Percentiles rank a stretch among this genome's conserved stretches.
Conservation (phyloP, 2,329 filamentous ascomycete species). For the Blastomyces gilchristii region DNA sequence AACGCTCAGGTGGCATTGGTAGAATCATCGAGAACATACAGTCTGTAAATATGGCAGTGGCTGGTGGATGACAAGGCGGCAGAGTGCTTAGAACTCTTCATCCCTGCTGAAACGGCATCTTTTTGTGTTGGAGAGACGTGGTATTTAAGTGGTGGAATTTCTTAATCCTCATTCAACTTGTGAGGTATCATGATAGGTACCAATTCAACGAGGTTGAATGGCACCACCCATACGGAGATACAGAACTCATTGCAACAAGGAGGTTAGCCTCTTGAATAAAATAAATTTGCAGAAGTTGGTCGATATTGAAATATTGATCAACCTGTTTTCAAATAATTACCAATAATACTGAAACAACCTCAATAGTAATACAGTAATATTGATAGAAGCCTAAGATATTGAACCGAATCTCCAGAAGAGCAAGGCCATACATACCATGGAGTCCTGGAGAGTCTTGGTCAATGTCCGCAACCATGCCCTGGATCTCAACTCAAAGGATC, state of each 20-base stretch:
- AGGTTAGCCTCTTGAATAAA: background rate
- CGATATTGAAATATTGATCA: background rate
- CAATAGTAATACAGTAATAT: background rate
- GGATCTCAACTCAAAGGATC: background rate
- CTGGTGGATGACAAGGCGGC: background rate
- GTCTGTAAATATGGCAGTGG: background rate
- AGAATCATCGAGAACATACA: background rate
- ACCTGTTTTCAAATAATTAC: background rate
- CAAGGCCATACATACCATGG: background rate
- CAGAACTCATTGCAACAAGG: background rate
- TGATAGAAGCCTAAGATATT: background rate
- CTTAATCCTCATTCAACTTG: background rate
- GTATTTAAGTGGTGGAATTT: background rate
- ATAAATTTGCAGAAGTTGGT: background rate
- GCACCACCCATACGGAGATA: background rate
- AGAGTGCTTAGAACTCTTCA: background rate
- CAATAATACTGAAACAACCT: background rate
- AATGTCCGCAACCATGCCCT: too few species aligned
- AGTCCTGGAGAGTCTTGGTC: too few species aligned
- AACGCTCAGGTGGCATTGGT: background rate
- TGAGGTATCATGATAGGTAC: background rate
- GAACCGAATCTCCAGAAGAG: background rate
- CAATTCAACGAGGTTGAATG: background rate
- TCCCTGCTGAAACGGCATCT: background rate
- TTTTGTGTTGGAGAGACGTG: background rate